Conservation (phyloP, 179 eudicot species). For the Beta corolliflora region DNA sequence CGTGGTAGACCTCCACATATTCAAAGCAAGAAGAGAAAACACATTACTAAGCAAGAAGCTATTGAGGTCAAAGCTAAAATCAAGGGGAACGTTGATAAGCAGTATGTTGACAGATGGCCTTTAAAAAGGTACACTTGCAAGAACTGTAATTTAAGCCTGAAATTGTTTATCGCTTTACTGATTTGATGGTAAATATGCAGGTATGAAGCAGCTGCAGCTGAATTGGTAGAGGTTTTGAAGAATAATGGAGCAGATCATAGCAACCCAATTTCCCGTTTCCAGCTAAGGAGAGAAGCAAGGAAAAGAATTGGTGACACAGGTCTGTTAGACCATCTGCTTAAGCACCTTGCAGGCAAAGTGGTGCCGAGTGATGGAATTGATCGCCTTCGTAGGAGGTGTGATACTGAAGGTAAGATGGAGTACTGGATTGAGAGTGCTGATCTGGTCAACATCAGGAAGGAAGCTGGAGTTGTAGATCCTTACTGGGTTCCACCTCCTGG, state of each 20-base stretch:
- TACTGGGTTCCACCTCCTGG: constrained; percentile 94
- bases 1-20: constrained; percentile 10
- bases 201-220: constrained; percentile 59
- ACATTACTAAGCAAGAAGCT: constrained; percentile 10
- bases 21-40: constrained; percentile 25
- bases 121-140: constrained; percentile 46
- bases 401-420: constrained; percentile 77
- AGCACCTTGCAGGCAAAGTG: constrained; percentile 79
- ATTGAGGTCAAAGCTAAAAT: constrained; percentile 26
- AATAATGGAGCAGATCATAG: constrained; percentile 50
- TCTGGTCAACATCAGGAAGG: constrained; percentile 63
- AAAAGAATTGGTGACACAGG: constrained; percentile 91
- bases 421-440: constrained; percentile 89
- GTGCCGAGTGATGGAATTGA: constrained; percentile 61
- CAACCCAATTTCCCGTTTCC: constrained; percentile 59
- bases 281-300: constrained; percentile 72
- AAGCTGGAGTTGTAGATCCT: constrained; percentile 80
- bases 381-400: constrained; percentile 74
- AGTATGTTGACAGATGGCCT: constrained; percentile 62
- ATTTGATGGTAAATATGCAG: constrained; percentile 40
- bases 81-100: constrained; percentile 29
- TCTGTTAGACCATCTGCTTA: constrained; percentile 81
- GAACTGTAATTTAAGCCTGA: background rate
- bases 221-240: constrained; percentile 66
- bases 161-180: constrained; percentile 8